A percentile compares a stretch with the other conserved stretches of the same genome.
These are phyloP conservation scores for Phytophthora lateralis DNA, from an alignment of 352 stramenopile genomes.

Conservation along the genomic window DNA sequence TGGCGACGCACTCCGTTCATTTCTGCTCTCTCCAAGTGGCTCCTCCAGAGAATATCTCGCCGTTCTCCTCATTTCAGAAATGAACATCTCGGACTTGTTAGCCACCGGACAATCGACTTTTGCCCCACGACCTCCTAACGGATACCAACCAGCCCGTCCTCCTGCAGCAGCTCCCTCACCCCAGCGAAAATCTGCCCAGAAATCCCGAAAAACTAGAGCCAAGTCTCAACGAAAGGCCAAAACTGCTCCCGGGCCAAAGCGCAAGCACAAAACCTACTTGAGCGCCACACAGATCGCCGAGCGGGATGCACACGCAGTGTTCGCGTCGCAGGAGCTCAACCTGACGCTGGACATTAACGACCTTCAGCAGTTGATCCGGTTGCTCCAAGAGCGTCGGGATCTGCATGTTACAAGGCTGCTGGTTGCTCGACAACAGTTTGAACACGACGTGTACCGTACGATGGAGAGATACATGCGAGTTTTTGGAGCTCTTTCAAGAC, in stretches of 20 bases:
- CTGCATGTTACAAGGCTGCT: constrained; percentile 15
- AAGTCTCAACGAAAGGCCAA: neutral
- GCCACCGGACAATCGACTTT: neutral
- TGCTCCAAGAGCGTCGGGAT: constrained; percentile 13
- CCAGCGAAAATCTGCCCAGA: neutral
- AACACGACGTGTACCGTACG: constrained; percentile 12
- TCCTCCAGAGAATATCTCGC: no score
- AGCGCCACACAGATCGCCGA: constrained; percentile 19
- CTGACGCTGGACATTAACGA: constrained; percentile 40
- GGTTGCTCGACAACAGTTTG: constrained; percentile 11
- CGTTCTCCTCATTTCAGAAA: neutral
- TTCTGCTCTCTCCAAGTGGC: neutral
- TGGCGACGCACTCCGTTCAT: neutral
- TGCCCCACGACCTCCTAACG: neutral
- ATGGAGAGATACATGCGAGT: constrained; percentile 26
- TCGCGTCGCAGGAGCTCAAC: constrained; percentile 28
- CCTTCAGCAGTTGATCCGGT: constrained; percentile 22
- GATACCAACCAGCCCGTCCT: neutral
- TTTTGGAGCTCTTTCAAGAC: constrained; percentile 11
- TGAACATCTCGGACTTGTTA: constrained; percentile 6
- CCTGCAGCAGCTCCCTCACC: neutral
- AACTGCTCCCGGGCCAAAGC: neutral
- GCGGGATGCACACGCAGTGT: constrained; percentile 15
- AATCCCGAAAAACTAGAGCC: neutral
- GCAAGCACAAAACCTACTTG: constrained; percentile 21